A percentile compares a stretch with the other conserved stretches of the same genome.
These are phyloP conservation scores for Leccinum truebloodii DNA, from an alignment of 768 basidiomycete genomes.

Conservation along the genomic window DNA sequence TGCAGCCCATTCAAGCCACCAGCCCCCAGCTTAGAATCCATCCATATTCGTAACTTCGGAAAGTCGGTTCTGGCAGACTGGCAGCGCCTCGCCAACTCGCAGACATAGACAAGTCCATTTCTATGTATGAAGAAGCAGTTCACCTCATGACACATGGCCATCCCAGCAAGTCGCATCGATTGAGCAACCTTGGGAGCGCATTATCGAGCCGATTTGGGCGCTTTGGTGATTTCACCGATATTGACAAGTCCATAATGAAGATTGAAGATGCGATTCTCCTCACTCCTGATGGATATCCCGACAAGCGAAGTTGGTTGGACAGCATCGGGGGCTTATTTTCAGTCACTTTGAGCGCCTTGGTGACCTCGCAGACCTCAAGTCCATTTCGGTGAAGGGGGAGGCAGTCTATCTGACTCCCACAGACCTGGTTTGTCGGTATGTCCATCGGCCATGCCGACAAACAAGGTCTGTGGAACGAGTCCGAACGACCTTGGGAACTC, in stretches of 20 bases:
- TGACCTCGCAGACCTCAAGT: not conserved
- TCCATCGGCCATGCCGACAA: not conserved
- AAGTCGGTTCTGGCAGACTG: not conserved
- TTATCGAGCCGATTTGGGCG: not conserved
- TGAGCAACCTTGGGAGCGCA: not conserved
- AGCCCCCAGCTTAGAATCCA: too few relatives aligned
- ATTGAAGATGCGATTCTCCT: not conserved
- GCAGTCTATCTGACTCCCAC: not conserved
- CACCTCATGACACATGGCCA: not conserved
- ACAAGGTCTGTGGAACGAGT: not conserved
- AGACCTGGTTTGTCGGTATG: too few relatives aligned
- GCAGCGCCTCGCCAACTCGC: not conserved
- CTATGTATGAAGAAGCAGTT: not conserved
- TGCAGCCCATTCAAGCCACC: not conserved
- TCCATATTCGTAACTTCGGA: not conserved
- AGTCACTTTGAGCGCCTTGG: not conserved
- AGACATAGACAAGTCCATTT: not conserved
- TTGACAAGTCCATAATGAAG: not conserved
- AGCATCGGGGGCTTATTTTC: not conserved
- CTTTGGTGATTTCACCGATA: not conserved
- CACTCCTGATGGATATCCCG: not conserved
- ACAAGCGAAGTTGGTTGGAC: not conserved
- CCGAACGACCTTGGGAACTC: not conserved
- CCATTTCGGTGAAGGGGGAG: not conserved
- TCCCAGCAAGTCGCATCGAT: not conserved